phyloP scores from a whole-genome alignment of 75 land plant species.

The Cunninghamia lanceolata region DNA sequence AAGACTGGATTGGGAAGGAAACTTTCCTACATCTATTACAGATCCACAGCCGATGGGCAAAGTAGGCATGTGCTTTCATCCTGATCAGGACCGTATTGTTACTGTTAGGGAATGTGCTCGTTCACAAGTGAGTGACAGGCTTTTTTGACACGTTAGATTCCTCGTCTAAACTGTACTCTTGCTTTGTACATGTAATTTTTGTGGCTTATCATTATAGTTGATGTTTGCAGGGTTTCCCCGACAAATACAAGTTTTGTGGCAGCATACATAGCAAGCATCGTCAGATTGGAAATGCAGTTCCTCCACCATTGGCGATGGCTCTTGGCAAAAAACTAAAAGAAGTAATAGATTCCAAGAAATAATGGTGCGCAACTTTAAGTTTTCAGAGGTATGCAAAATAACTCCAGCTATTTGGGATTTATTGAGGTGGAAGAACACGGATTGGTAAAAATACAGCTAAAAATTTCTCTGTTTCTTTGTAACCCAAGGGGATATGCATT shows the following conservation, averaged over 20 bases:
- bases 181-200: no score
- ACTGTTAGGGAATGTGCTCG: constrained; percentile 99
- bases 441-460: neutral
- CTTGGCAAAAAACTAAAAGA: constrained; percentile 86
- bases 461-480: neutral
- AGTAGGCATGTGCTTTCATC: constrained; percentile 99
- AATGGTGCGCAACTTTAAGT: no score
- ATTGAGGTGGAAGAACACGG: neutral
- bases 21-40: constrained; percentile 96
- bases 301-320: constrained; percentile 89
- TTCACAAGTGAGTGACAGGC: constrained; percentile 64
- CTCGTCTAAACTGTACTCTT: neutral
- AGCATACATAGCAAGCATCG: constrained; percentile 76
- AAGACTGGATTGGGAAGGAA: constrained; percentile 97
- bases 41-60: constrained; percentile 99
- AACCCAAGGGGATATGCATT: neutral
- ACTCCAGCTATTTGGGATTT: no score
- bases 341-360: constrained; percentile 37
- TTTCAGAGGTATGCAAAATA: neutral
- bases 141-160: neutral
- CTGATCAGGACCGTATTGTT: constrained; percentile 96
- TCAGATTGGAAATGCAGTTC: constrained; percentile 99
- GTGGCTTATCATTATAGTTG: neutral
- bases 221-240: constrained; percentile 85
- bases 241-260: constrained; percentile 74